Base-by-base conservation (phyloP, 495 filamentous ascomycete genomes). In the Cladorrhinum samala region DNA sequence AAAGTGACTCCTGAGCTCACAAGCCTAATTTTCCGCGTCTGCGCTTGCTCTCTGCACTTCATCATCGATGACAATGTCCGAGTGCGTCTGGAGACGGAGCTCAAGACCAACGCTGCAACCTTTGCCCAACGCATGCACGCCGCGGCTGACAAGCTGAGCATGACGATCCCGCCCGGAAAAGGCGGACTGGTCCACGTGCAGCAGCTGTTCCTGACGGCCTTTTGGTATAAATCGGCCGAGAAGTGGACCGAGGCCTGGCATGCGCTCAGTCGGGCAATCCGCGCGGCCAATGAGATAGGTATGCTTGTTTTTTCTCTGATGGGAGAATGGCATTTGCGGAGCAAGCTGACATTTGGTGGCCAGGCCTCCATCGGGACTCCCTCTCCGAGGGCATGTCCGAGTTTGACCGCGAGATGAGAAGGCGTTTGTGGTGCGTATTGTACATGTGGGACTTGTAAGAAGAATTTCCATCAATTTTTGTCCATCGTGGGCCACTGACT, bases 201-300 rank as follows among this genome's bases (percentile, higher is more conserved):
- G 59, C 76, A 79, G 56, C 58, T 77, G 11, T 77, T 80, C 53
- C 60, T 79, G 2, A 75, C 68, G n/a, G 70, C 69, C 3, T 68
- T 68, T 39, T 82, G 75, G 75, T 75, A 65, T 56, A 81, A 82
- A 61, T 73, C 72, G 13, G 75, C 77, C 43, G 72, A 72, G 41
- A 60, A 69, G n/a, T 79, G 78, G 58, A 69, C 73, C 3, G 76
- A 79, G 41, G 70, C 74, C 1, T 79, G 78, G 77, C 77, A 80
- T 61, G 63, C 69, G 11, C 50, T 81, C 30, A 61, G 69, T 38
- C 54, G 59, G 43, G 68, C 71, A 14, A 75, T 79, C 44, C 71
- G 72, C 9, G 76, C 76, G 24, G 77, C 75, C 0, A 76, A 77
- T 52, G 77, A 81, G 52, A 67, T 77, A 49, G 77, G 76, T 74